These are phyloP conservation scores for Glycine tomentella DNA, from an alignment of 306 rosid species.

Conservation along the genomic window DNA sequence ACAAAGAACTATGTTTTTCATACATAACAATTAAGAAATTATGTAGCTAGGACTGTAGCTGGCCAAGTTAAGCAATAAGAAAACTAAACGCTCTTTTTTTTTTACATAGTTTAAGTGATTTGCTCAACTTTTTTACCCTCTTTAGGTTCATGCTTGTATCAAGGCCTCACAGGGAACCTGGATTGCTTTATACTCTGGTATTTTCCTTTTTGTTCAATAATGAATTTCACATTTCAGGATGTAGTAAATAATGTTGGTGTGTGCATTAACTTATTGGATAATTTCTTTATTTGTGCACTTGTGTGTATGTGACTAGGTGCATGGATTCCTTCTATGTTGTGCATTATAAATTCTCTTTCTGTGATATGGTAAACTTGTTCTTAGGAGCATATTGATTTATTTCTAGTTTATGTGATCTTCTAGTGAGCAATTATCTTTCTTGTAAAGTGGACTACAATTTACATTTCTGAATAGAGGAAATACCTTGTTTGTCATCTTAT, in stretches of 20 bases:
- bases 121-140: conserved; percentile 18
- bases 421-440: not conserved
- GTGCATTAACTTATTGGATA: conserved; percentile 9
- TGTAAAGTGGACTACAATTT: conserved; percentile 33
- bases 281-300: not conserved
- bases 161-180: conserved; percentile 88
- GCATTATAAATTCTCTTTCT: conserved; percentile 3
- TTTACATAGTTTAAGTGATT: conserved; percentile 1
- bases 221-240: conserved; percentile 18
- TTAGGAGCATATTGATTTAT: not conserved
- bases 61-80: conserved; percentile 26
- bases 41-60: not conserved
- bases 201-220: conserved; percentile 33
- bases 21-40: not conserved
- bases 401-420: conserved; percentile 22
- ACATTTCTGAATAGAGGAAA: not conserved
- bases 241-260: not conserved
- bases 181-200: conserved; percentile 93
- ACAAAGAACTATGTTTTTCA: not conserved
- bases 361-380: not conserved
- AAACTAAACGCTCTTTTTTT: not conserved
- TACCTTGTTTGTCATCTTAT: not conserved
- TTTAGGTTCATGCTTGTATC: conserved; percentile 94
- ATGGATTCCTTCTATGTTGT: conserved; percentile 6
- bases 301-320: too few species aligned